A percentile compares a stretch with the other conserved stretches of the same genome.
Evolutionary conservation across 345 rosid genomes (phyloP).

Genomic region (Arabidopsis arenosa): DNA sequence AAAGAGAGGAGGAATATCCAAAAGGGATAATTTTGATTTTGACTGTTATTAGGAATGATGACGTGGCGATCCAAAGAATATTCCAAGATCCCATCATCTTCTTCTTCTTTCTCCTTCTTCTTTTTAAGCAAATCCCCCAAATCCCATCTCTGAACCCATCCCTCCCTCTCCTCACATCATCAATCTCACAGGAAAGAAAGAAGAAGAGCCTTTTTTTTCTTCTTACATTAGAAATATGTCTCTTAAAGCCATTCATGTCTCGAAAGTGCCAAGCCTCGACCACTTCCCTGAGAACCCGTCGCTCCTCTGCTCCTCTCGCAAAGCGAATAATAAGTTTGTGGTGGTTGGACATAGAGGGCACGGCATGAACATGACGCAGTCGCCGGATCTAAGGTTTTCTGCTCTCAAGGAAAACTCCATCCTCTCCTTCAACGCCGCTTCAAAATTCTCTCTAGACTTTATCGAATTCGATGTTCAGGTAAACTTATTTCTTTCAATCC

Average conservation of each 20-base stretch:
- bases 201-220: background rate
- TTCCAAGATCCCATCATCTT: constrained; percentile 32
- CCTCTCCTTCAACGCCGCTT: constrained; percentile 74
- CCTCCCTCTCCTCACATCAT: background rate
- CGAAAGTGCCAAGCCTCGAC: constrained; percentile 79
- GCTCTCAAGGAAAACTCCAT: constrained; percentile 81
- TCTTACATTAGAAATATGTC: constrained; percentile 48
- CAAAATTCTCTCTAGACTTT: constrained; percentile 73
- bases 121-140: constrained; percentile 1
- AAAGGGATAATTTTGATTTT: constrained; percentile 33
- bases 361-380: constrained; percentile 79
- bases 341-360: constrained; percentile 89
- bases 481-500: background rate
- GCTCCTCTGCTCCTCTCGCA: constrained; percentile 49
- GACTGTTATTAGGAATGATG: constrained; percentile 30
- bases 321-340: constrained; percentile 53
- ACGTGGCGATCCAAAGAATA: constrained; percentile 40
- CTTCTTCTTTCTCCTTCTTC: constrained; percentile 7
- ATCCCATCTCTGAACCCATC: background rate
- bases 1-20: constrained; percentile 39
- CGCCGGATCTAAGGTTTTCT: constrained; percentile 67
- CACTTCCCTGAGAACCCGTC: constrained; percentile 63
- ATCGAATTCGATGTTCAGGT: constrained; percentile 99
- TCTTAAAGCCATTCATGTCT: constrained; percentile 80
- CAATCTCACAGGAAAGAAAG: background rate